Base-by-base conservation (phyloP, 345 rosid genomes). In the Eucalyptus polyanthemos region DNA sequence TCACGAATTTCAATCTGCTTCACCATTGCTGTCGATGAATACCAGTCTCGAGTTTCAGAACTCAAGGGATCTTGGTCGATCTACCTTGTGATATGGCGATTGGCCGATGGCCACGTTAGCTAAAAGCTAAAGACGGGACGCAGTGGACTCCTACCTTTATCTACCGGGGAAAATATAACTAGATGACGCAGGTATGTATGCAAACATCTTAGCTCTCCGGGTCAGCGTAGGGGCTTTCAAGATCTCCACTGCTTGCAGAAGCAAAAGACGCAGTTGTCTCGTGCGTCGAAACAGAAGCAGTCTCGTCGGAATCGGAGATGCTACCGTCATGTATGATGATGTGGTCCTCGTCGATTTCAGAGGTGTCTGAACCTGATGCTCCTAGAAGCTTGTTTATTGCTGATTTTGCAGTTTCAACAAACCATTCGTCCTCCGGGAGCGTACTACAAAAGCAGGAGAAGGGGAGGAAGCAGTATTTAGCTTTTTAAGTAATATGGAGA, bases 171-270 rank as follows among this genome's bases (percentile, higher is more conserved):
- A 14, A 27, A 86, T 47, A 86, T 86, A 47, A 14, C 24, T 11
- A 86, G 47, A 76, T 37, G 47, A 37, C 22, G 22, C 13, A 11
- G 83, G 12, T 37, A 76, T 6, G 45, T 21, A 37, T 11, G 45
- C 11, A 76, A 11, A 37, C 42, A 60, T 89, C 54, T 92, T 93
- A 97, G 89, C 91, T 60, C 93, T 97, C 98, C 1, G 95, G 95
- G 89, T 96, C 99, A 1, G 96, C 94, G 92, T 89, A 93, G 8
- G 99, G 98, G 87, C 98, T 95, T 89, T 98, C 98, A 4, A 96
- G 97, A 85, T 97, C 99, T 54, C 97, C 99, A 98, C 95, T 98
- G 89, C 96, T 97, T 14, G 99, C 98, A 37, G 99, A 98, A 42
- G 96, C 99, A 86, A 97, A 98, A 37, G 99, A 97, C 88, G 92